A percentile compares a stretch with the other conserved stretches of the same genome.
Evolutionary conservation across 2,329 filamentous ascomycete genomes (phyloP).

Genomic region (Monosporascus sp.): DNA sequence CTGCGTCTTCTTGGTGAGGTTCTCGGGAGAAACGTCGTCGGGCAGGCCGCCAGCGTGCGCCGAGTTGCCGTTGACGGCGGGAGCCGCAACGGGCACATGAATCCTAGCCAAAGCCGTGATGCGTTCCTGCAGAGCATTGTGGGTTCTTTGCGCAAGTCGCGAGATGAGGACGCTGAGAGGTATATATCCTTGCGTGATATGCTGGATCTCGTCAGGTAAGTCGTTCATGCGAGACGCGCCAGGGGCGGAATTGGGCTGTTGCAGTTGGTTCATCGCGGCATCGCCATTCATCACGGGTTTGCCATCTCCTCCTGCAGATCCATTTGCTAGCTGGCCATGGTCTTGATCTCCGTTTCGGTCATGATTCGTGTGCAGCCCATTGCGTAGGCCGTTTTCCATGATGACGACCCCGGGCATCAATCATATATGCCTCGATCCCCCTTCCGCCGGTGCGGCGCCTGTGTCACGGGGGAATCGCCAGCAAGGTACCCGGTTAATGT

Average conservation of each 20-base stretch:
- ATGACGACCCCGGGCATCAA: slow-evolving; percentile 48
- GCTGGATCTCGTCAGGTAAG: slow-evolving; percentile 56
- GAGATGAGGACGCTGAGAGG: slow-evolving; percentile 70
- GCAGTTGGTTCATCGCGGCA: slow-evolving; percentile 13
- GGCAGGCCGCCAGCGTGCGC: slow-evolving; percentile 30
- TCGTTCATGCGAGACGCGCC: slow-evolving; percentile 45
- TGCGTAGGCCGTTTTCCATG: slow-evolving; percentile 51
- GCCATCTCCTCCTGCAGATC: slow-evolving; percentile 20
- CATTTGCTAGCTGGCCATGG: slow-evolving; percentile 33
- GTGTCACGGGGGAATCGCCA: slow-evolving; percentile 14
- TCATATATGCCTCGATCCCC: slow-evolving; percentile 24
- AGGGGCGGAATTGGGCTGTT: slow-evolving; percentile 18
- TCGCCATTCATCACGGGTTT: slow-evolving; percentile 25
- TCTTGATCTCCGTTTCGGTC: slow-evolving; percentile 48
- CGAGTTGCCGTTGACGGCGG: slow-evolving; percentile 47
- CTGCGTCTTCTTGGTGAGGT: slow-evolving; percentile 68
- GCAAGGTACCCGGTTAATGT: slow-evolving; percentile 1
- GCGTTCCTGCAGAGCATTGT: slow-evolving; percentile 68
- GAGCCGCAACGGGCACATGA: slow-evolving; percentile 44
- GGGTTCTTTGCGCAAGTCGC: slow-evolving; percentile 76
- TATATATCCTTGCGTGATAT: slow-evolving; percentile 72
- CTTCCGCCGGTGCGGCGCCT: slow-evolving; percentile 28
- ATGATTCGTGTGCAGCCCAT: slow-evolving; percentile 50
- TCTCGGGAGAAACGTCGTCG: slow-evolving; percentile 59
- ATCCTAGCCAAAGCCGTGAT: slow-evolving; percentile 67